Evolutionary conservation across 1,139 yeast species (phyloP).

Genomic region (Pichia sp.): DNA sequence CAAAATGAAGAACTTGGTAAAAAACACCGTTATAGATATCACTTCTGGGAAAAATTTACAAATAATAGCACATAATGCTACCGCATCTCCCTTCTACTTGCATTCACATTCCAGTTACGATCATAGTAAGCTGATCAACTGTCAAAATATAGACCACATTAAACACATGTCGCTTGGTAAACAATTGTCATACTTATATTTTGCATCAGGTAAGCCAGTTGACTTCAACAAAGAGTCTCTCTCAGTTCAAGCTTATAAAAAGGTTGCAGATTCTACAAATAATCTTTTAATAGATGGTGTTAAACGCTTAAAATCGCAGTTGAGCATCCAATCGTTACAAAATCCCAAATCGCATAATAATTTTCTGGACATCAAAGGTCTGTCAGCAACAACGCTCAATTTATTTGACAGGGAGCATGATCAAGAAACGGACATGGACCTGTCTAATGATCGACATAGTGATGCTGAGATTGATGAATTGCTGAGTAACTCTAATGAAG

Average conservation of each 20-base stretch:
- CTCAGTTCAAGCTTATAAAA: constrained; percentile 1
- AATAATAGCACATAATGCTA: constrained; percentile 24
- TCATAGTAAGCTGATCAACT: constrained; percentile 20
- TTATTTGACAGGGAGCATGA: constrained; percentile 8
- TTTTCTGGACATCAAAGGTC: constrained; percentile 1
- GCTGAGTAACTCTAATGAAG: background rate
- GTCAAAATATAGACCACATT: constrained; percentile 30
- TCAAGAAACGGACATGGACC: background rate
- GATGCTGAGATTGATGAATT: background rate
- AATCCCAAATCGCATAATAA: background rate
- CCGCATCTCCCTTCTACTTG: constrained; percentile 23
- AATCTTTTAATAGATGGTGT: constrained; percentile 6
- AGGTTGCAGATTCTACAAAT: constrained; percentile 6
- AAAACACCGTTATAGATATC: constrained; percentile 33
- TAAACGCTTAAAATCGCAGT: constrained; percentile 6
- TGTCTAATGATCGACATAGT: background rate
- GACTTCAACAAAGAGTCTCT: constrained; percentile 15
- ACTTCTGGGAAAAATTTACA: constrained; percentile 32
- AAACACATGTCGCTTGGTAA: constrained; percentile 27
- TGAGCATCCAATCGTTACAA: constrained; percentile 4
- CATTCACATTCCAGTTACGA: constrained; percentile 18
- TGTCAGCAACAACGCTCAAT: constrained; percentile 1
- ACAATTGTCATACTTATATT: constrained; percentile 29
- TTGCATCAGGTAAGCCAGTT: constrained; percentile 27
- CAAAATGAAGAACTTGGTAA: constrained; percentile 32